phyloP scores from a whole-genome alignment of 192 early-diverging fungal species.

The Lunasporangiospora selenospora region DNA sequence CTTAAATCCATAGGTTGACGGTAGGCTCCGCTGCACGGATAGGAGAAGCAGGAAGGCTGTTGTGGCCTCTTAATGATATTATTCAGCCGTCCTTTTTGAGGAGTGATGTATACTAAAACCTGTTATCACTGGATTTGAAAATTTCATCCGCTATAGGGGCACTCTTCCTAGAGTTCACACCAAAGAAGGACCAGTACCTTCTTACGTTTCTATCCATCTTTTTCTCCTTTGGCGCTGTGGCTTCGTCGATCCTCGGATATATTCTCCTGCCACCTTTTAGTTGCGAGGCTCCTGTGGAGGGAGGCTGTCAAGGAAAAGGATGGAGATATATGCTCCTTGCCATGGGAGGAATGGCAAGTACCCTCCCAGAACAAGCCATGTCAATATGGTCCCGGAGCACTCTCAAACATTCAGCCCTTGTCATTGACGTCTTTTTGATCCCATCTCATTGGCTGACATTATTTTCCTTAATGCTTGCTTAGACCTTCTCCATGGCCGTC shows the following conservation, averaged over 20 bases:
- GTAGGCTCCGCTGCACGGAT: no score
- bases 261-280: conserved; percentile 70
- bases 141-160: no score
- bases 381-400: neutral
- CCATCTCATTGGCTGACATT: no score
- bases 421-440: no score
- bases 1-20: no score
- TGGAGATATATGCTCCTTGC: conserved; percentile 81
- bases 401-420: no score
- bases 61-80: no score
- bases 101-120: no score
- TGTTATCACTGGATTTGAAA: no score
- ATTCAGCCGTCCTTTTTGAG: no score
- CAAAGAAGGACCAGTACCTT: conserved; percentile 77
- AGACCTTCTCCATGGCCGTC: conserved; percentile 75
- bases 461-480: neutral
- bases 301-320: conserved; percentile 71
- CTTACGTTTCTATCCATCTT: conserved; percentile 87
- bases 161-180: conserved; percentile 87
- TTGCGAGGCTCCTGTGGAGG: conserved; percentile 63
- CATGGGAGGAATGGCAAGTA: conserved; percentile 56
- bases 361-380: no score
- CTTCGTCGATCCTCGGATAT: conserved; percentile 71
- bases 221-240: conserved; percentile 82
- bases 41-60: no score